These are phyloP conservation scores for Leccinum angustisporum DNA, from an alignment of 1,284 basidiomycete genomes.

Conservation along the genomic window DNA sequence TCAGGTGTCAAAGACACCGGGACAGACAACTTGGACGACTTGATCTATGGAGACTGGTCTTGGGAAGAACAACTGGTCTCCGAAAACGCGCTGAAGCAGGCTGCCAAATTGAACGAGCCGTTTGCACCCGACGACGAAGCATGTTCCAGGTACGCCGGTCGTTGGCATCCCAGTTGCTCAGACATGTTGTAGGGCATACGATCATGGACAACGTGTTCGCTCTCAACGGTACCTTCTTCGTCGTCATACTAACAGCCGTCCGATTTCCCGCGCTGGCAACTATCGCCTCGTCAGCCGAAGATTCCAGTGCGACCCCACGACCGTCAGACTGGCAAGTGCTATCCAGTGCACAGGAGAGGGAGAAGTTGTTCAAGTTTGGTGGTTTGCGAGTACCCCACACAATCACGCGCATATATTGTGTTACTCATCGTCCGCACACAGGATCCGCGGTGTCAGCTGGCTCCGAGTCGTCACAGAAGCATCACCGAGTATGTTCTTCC, in stretches of 20 bases:
- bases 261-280: constrained; percentile 48
- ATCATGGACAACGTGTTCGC: constrained; percentile 76
- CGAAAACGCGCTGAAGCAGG: too few relatives aligned
- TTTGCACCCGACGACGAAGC: constrained; percentile 32
- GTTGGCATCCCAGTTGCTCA: constrained; percentile 8
- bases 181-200: constrained; percentile 61
- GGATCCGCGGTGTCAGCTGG: constrained; percentile 58
- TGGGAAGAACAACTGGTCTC: too few relatives aligned
- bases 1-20: too few relatives aligned
- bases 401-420: neutral
- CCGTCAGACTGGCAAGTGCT: constrained; percentile 66
- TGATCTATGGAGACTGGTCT: too few relatives aligned
- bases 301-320: constrained; percentile 45
- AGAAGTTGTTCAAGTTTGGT: constrained; percentile 45
- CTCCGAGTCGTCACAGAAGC: constrained; percentile 45
- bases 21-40: too few relatives aligned
- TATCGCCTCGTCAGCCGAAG: constrained; percentile 47
- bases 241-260: constrained; percentile 50
- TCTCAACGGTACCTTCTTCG: constrained; percentile 65
- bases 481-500: constrained; percentile 42
- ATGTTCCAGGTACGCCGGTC: constrained; percentile 54
- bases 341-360: constrained; percentile 50
- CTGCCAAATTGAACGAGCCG: too few relatives aligned
- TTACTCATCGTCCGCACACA: constrained; percentile 21
- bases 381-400: constrained; percentile 45